Base-by-base conservation (phyloP, 192 early-diverging fungal genomes). In the Paraglomus brasilianum region DNA sequence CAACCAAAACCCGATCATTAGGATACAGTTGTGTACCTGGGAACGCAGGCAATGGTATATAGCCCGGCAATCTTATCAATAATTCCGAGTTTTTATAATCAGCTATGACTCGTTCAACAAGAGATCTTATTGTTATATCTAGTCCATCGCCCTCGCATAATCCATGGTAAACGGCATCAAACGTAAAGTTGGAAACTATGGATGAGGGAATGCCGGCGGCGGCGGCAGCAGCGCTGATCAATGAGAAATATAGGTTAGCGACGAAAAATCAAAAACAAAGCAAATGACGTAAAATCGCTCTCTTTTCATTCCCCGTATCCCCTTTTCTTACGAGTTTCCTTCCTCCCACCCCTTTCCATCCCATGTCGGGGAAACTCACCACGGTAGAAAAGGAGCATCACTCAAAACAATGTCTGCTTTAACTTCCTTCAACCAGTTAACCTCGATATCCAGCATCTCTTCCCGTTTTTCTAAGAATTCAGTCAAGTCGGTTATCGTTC, bases 181-280 rank as follows among this genome's bases (percentile, higher is more conserved):
- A 87, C 0, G 86, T 87, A 56, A 87, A 87, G 51, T 87, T 87
- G 19, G 78, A 83, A 24, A 82, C 79, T 24, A 87, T 74, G 21
- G 74, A 78, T 13, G 86, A 75, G 5, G 84, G 86, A 15, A 87
- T 84, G 11, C 78, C 78, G 2, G 73, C 77, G 21, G 57, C 63
- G 15, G 71, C 49, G 9, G 86, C 84, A 15, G 86, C 86, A 15
- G 82, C 83, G 58, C 82, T 84, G 61, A n/a, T 55, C 24, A 43
- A 39, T 41, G 8, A 8, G 21, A 30, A 21, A 17, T 21, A 9
- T 21, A 21, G 24, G n/a, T 48, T 48, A 48, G 47, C 10, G n/a
- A 48, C 11, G n/a, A n/a, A 10, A 48, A 48, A 48, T 48, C n/a
- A 48, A 48, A 48, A 48, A 10, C 10, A n/a, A 48, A n/a, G 47